These are phyloP conservation scores for Septoria petroselini DNA, from an alignment of 2,329 filamentous ascomycete genomes.

Conservation along the genomic window DNA sequence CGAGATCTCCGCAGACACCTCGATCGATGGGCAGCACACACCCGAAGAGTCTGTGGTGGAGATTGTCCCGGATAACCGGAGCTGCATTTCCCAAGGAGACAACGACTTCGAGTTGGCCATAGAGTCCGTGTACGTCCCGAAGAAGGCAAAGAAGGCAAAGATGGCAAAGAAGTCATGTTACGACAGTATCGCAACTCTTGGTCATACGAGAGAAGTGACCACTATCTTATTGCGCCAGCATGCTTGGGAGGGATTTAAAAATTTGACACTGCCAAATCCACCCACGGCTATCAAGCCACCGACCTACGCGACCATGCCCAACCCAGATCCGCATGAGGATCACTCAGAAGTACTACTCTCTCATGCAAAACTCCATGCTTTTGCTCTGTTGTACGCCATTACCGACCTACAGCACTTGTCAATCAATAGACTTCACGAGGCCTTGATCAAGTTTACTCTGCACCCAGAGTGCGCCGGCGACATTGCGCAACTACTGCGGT, in stretches of 20 bases:
- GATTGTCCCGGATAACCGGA: too few species aligned
- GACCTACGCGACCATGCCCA: background rate
- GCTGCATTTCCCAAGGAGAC: too few species aligned
- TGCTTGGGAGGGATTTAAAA: constrained; percentile 2
- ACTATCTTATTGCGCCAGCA: too few species aligned
- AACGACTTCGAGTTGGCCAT: too few species aligned
- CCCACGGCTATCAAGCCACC: background rate
- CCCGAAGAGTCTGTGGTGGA: too few species aligned
- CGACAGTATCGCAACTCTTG: too few species aligned
- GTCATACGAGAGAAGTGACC: too few species aligned
- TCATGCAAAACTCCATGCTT: constrained; percentile 13
- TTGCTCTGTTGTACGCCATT: constrained; percentile 14
- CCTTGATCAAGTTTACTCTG: constrained; percentile 2
- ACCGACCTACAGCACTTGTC: background rate
- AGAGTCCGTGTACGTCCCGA: too few species aligned
- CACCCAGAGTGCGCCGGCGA: background rate
- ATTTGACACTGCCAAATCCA: too few species aligned
- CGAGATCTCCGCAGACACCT: background rate
- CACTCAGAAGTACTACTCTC: constrained; percentile 15
- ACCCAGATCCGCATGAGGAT: constrained; percentile 9
- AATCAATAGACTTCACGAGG: constrained; percentile 9
- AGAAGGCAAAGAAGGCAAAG: too few species aligned
- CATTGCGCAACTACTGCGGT: constrained; percentile 6
- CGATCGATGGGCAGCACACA: background rate
- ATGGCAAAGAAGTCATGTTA: too few species aligned